These are phyloP conservation scores for Moricandia arvensis DNA, from an alignment of 345 rosid species.

Conservation along the genomic window DNA sequence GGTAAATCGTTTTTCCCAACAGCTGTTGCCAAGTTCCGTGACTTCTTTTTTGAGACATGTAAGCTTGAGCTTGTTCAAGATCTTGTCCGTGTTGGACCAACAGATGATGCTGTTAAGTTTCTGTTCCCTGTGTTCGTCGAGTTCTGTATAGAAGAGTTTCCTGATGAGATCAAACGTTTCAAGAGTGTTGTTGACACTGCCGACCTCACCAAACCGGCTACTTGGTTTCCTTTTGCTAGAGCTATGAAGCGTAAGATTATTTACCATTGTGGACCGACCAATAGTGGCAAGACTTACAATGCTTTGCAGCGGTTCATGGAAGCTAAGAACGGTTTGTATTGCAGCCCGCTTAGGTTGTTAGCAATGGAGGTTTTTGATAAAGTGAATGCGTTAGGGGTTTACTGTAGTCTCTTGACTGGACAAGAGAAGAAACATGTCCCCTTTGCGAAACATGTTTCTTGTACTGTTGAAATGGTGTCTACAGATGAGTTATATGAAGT, in stretches of 20 bases:
- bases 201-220: constrained; percentile 79
- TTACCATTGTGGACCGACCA: constrained; percentile 97
- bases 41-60: constrained; percentile 55
- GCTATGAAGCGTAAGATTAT: constrained; percentile 87
- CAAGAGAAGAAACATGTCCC: constrained; percentile 85
- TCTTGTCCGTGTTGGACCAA: constrained; percentile 64
- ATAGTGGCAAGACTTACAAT: constrained; percentile 91
- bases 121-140: constrained; percentile 85
- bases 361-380: constrained; percentile 99
- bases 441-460: constrained; percentile 77
- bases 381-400: constrained; percentile 74
- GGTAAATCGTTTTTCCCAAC: constrained; percentile 87
- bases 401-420: constrained; percentile 89
- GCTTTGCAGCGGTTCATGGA: constrained; percentile 89
- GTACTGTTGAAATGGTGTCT: constrained; percentile 96
- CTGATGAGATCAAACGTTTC: constrained; percentile 72
- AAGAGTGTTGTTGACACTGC: constrained; percentile 60
- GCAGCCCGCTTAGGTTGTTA: constrained; percentile 89
- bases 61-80: constrained; percentile 44
- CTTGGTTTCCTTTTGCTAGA: constrained; percentile 93
- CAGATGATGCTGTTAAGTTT: constrained; percentile 64
- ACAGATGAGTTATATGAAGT: constrained; percentile 75
- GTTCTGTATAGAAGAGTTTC: constrained; percentile 72
- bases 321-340: constrained; percentile 83
- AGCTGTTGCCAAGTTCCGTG: constrained; percentile 53